These are phyloP conservation scores for Erucastrum elatum DNA, from an alignment of 345 rosid species.

Conservation along the genomic window DNA sequence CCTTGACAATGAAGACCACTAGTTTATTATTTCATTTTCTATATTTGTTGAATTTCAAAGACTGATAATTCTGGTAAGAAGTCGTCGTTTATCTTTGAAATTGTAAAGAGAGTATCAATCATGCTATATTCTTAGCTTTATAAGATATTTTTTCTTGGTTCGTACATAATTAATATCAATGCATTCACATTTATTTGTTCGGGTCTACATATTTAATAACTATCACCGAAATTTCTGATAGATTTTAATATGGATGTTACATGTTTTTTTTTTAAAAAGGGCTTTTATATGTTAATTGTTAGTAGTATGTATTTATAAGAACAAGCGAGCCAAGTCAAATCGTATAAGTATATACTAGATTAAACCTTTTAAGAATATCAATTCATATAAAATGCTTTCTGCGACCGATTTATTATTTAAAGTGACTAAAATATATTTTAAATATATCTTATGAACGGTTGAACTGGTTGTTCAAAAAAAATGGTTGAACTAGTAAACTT, in stretches of 20 bases:
- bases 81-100: conserved; percentile 15
- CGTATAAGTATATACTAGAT: background rate
- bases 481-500: background rate
- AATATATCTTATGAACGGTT: background rate
- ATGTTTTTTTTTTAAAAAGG: background rate
- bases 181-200: background rate
- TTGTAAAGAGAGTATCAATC: conserved; percentile 2
- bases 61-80: background rate
- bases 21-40: background rate
- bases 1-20: background rate
- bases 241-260: background rate
- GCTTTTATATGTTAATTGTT: no score
- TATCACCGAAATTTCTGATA: conserved; percentile 8
- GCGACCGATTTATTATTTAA: background rate
- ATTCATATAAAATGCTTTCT: background rate
- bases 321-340: conserved; percentile 1
- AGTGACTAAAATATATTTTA: background rate
- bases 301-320: background rate
- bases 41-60: background rate
- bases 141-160: background rate
- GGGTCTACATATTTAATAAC: conserved; percentile 30
- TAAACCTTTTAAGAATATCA: background rate
- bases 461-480: background rate
- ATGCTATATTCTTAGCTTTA: conserved; percentile 3
- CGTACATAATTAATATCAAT: conserved; percentile 16